These are phyloP conservation scores for Yamadazyma siamensis DNA, from an alignment of 1,139 yeast species.

Conservation along the genomic window DNA sequence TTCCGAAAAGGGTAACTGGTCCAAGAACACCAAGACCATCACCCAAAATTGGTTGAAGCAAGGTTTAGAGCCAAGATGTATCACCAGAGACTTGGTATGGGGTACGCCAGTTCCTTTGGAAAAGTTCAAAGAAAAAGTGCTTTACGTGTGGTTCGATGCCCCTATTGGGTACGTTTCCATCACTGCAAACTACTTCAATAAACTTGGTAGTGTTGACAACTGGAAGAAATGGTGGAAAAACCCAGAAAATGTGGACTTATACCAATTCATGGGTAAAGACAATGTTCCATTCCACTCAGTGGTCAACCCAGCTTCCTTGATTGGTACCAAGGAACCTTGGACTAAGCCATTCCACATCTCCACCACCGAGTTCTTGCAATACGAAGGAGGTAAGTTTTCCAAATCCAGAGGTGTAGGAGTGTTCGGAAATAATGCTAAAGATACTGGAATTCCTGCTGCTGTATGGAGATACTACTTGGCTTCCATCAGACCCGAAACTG, in stretches of 20 bases:
- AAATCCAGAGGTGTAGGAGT: constrained; percentile 97
- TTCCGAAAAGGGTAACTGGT: constrained; percentile 78
- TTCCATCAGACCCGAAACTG: constrained; percentile 88
- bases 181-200: constrained; percentile 85
- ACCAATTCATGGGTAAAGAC: constrained; percentile 99
- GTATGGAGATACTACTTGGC: constrained; percentile 98
- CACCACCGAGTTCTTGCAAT: constrained; percentile 95
- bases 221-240: constrained; percentile 86
- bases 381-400: constrained; percentile 97
- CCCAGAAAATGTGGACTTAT: constrained; percentile 77
- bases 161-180: constrained; percentile 94
- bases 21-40: constrained; percentile 82
- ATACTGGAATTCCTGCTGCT: constrained; percentile 83
- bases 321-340: constrained; percentile 89
- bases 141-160: constrained; percentile 99
- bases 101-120: constrained; percentile 95
- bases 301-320: constrained; percentile 88
- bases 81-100: constrained; percentile 96
- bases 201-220: constrained; percentile 49
- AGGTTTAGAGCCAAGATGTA: constrained; percentile 92
- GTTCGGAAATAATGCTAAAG: constrained; percentile 95
- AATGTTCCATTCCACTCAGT: constrained; percentile 98
- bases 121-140: constrained; percentile 78
- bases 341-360: constrained; percentile 86
- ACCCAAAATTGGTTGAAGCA: constrained; percentile 92